These are phyloP conservation scores for Sphaerulina populicola DNA, from an alignment of 2,329 filamentous ascomycete species.

Conservation along the genomic window DNA sequence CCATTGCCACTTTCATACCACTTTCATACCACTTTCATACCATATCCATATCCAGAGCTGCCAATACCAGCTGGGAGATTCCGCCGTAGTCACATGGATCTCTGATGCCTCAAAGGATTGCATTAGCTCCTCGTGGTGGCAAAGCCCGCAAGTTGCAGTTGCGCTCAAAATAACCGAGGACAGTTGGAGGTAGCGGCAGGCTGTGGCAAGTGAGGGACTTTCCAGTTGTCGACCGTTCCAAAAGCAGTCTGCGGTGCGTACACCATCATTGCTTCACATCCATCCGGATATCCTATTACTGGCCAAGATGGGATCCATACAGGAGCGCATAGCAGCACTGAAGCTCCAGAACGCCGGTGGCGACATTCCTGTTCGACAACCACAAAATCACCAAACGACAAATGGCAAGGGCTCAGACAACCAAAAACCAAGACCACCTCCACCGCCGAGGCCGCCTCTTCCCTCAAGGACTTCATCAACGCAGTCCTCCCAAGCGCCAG, in stretches of 20 bases:
- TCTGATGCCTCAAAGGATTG: neutral
- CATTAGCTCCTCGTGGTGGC: neutral
- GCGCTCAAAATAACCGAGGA: neutral
- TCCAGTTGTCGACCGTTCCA: neutral
- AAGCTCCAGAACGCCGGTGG: slow-evolving; percentile 40
- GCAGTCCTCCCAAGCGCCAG: slow-evolving; percentile 32
- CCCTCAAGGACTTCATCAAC: slow-evolving; percentile 39
- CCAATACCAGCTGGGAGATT: neutral
- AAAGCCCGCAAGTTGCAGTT: neutral
- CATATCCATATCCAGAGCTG: neutral
- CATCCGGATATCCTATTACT: neutral
- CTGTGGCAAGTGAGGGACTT: neutral
- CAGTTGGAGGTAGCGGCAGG: neutral
- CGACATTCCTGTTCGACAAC: slow-evolving; percentile 30
- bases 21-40: no score
- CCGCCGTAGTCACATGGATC: neutral
- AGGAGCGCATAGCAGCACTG: slow-evolving; percentile 42
- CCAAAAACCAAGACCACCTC: slow-evolving; percentile 31
- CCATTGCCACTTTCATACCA: no score
- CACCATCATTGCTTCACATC: neutral
- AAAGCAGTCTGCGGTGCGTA: neutral
- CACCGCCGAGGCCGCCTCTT: slow-evolving; percentile 38
- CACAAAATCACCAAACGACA: slow-evolving; percentile 24
- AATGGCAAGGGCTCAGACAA: slow-evolving; percentile 12
- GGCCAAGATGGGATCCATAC: slow-evolving; percentile 33